Evolutionary conservation across 306 rosid species (phyloP), one percentile per base, ranked within the genome.

Genomic region (Ceratonia siliqua): DNA sequence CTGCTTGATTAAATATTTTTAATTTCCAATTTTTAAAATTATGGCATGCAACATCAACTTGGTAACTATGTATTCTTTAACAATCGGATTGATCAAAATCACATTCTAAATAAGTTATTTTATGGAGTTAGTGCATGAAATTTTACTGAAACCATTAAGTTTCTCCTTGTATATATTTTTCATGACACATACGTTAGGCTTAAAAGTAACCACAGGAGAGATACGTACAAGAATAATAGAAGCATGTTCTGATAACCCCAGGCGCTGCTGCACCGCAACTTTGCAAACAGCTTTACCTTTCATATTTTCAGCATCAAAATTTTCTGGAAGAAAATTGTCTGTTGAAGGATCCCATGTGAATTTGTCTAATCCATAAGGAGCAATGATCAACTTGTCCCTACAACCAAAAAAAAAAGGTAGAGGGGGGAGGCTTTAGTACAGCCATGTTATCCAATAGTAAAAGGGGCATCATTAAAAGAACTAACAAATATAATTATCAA

Each of bases 261-360:
- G 70, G 56, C 36, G 82, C 66, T 83, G 82, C 80, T 86, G 90
- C 82, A 93, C 82, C 59, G 83, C 90, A 35, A 77, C 81, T 82
- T 85, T 90, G 87, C 98, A 89, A 79, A 75, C 75, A 57, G 78
- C 42, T 91, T 93, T 93, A 53, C 98, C 98, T 20, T 82, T 75
- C 84, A 93, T 73, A 77, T 86, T 84, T 45, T 86, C 89, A 17
- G 82, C 86, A 75, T 76, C 80, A 79, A 86, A 93, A 70, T 84
- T 86, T 79, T 70, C 64, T 42, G 96, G 97, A 84, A 91, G 89
- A 86, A 78, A 78, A 61, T 30, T 76, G 83, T 93, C 98, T 55
- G 79, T 85, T 49, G 87, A 83, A 70, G 98, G 98, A 86, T 91
- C 89, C 96, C 98, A 93, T 43, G 75, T 76, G 46, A 84, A 82